These are phyloP conservation scores for Trametes gibbosa DNA, from an alignment of 768 basidiomycete genomes.

Conservation along the genomic window DNA sequence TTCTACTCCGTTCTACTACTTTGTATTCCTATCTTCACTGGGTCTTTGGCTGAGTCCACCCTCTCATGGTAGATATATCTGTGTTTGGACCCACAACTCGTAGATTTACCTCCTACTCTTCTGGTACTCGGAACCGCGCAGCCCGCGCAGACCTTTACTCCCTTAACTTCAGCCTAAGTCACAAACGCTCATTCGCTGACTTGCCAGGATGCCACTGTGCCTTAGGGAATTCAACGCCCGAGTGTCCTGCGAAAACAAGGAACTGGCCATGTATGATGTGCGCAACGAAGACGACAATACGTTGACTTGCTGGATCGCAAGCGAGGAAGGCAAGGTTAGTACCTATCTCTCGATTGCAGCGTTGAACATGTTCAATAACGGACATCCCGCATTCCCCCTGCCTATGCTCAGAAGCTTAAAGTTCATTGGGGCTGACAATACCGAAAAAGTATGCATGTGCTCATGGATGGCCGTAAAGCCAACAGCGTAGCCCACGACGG, in stretches of 20 bases:
- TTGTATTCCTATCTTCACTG: too few relatives aligned
- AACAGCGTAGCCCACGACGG: neutral
- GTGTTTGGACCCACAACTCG: too few relatives aligned
- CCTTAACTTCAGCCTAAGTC: too few relatives aligned
- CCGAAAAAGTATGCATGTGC: neutral
- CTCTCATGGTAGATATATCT: too few relatives aligned
- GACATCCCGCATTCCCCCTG: neutral
- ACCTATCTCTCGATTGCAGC: neutral
- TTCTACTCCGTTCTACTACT: too few relatives aligned
- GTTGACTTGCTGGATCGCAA: slow-evolving; percentile 9
- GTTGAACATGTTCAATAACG: neutral
- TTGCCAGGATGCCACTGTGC: slow-evolving; percentile 11
- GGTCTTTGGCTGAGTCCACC: too few relatives aligned
- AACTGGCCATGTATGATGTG: neutral
- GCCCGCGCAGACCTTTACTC: too few relatives aligned
- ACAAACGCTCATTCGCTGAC: too few relatives aligned
- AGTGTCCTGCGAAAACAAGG: slow-evolving; percentile 1
- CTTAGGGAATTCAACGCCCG: neutral
- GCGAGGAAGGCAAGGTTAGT: slow-evolving; percentile 10
- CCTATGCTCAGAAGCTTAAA: neutral
- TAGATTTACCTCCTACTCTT: too few relatives aligned
- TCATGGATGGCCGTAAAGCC: neutral
- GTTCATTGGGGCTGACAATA: neutral
- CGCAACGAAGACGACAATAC: neutral
- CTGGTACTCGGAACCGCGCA: too few relatives aligned